A percentile compares a stretch with the other conserved stretches of the same genome.
Evolutionary conservation across 495 filamentous ascomycete genomes (phyloP).

Genomic region (Tetracladium setigerum): DNA sequence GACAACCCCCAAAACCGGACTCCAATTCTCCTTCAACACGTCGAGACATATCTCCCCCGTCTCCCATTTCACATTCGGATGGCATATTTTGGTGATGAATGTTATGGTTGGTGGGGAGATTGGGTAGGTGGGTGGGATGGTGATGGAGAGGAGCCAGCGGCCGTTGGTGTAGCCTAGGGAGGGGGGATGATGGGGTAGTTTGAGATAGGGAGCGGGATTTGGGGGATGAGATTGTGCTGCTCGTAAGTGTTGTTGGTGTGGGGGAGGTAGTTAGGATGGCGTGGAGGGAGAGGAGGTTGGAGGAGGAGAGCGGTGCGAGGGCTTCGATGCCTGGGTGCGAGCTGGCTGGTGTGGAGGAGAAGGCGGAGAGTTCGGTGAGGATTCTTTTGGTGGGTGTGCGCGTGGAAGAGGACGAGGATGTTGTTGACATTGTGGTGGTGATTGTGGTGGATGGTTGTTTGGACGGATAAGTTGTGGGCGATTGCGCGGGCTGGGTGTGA

Average conservation of each 20-base stretch:
- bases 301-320: conserved; percentile 61
- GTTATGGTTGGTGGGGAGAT: conserved; percentile 62
- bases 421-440: conserved; percentile 2
- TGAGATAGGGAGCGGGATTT: too few species aligned
- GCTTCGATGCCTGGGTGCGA: conserved; percentile 35
- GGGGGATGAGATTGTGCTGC: too few species aligned
- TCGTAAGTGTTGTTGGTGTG: too few species aligned
- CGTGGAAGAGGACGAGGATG: conserved; percentile 15
- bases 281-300: conserved; percentile 68
- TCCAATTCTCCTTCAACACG: conserved; percentile 72
- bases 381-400: conserved; percentile 45
- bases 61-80: conserved; percentile 75
- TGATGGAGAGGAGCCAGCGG: conserved; percentile 74
- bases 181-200: too few species aligned
- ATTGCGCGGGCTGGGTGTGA: too few species aligned
- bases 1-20: conserved; percentile 73
- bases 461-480: too few species aligned
- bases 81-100: conserved; percentile 76
- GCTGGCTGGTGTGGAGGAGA: conserved; percentile 43
- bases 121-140: conserved; percentile 73
- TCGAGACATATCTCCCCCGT: conserved; percentile 93
- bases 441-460: conserved; percentile 1
- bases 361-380: conserved; percentile 55
- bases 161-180: conserved; percentile 69
- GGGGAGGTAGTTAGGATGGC: conserved; percentile 68